Base-by-base conservation (phyloP, 169 alveolate species). In the Cyclospora cayetanensis region DNA sequence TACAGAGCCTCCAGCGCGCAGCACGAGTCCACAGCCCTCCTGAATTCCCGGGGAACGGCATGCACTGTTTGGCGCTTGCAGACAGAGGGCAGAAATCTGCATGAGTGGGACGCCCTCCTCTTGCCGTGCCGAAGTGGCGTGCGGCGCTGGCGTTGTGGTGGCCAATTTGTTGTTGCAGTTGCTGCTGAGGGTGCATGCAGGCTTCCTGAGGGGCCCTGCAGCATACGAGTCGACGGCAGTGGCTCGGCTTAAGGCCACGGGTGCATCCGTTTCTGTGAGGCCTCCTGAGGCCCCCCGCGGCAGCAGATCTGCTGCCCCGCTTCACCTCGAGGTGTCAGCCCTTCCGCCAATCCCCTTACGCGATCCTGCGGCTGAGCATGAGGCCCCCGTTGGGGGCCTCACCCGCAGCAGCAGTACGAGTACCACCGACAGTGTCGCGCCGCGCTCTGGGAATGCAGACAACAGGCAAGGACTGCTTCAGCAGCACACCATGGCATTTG, bases 381-480 rank as follows among this genome's bases (percentile, higher is more conserved):
- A 11, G 60, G 46, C 55, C 20, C 46, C 46, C 46, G 53, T 53
- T 34, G 43, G 25, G 3, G 27, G 4, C n/a, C n/a, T n/a, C n/a
- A n/a, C n/a, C n/a, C n/a, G n/a, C 22, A 70, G 50, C 83, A 27
- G 83, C 83, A 70, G 83, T 53, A 70, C 25, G 43, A 70, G 83
- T 53, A 35, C 55, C 83, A 70, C 11, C n/a, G n/a, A 11, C 7
- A 7, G 60, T 15, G 15, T 46, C 15, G 60, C 15, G 7, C n/a
- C 60, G 15, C 60, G 60, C n/a, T 46, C 60, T 46, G 60, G 15
- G 15, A 46, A 46, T 7, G 79, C 79, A 25, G 43, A 4, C 39
- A 11, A 41, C 34, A 12, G n/a, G 74, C 74, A 60, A 27, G 79
- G n/a, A 46, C n/a, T 46, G 7, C 60, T 15, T 15, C 60, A 46